A percentile compares a stretch with the other conserved stretches of the same genome.
phyloP scores from a whole-genome alignment of 257 asterid species.

The Penstemon davidsonii region DNA sequence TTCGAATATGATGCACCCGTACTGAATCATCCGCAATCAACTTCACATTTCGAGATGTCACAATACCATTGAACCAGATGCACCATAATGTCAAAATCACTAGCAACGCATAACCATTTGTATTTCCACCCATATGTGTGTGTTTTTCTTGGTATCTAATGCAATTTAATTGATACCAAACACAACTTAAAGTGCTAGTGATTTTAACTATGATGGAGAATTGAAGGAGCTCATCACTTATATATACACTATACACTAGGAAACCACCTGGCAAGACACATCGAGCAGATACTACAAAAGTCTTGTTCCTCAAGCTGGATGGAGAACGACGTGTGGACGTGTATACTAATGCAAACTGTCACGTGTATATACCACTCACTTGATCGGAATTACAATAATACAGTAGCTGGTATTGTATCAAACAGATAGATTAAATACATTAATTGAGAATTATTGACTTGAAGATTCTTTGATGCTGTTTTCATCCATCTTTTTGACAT shows the following conservation, averaged over 20 bases:
- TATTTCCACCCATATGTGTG: conserved; percentile 9
- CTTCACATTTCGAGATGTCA: conserved; percentile 14
- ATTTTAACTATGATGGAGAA: neutral
- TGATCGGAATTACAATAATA: neutral
- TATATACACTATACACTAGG: too few relatives aligned
- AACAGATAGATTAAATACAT: too few relatives aligned
- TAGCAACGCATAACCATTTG: neutral
- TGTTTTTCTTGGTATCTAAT: neutral
- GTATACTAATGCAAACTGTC: neutral
- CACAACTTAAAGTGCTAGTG: too few relatives aligned
- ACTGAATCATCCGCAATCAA: too few relatives aligned
- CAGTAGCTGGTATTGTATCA: neutral
- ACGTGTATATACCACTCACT: neutral
- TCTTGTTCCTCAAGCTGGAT: conserved; percentile 4
- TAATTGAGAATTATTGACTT: neutral
- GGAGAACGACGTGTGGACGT: neutral
- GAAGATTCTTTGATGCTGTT: neutral
- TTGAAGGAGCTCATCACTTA: too few relatives aligned
- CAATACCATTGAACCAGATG: conserved; percentile 29
- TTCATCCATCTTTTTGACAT: neutral
- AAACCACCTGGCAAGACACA: too few relatives aligned
- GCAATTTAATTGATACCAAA: neutral
- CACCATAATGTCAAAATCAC: conserved; percentile 22
- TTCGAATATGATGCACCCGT: conserved; percentile 1
- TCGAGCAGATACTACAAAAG: neutral